Percentiles rank a stretch among this genome's conserved stretches.
These are phyloP conservation scores for Metschnikowia cerradonensis DNA, from an alignment of 805 yeast genomes.

Conservation along the genomic window DNA sequence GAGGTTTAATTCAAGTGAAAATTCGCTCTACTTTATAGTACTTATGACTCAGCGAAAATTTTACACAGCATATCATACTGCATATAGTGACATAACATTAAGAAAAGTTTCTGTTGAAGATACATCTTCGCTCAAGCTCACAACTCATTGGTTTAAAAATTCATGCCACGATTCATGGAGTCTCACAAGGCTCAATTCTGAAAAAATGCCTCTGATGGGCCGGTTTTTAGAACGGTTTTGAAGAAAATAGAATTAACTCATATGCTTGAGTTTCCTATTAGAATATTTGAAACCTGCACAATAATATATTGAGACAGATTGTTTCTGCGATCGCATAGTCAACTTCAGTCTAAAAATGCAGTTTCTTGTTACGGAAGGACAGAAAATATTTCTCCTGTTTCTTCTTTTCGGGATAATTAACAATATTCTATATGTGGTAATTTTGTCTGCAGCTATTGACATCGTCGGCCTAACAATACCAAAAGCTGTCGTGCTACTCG, in stretches of 20 bases:
- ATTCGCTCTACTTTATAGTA: slow-evolving; percentile 1
- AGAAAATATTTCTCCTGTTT: slow-evolving; percentile 52
- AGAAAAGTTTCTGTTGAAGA: background rate
- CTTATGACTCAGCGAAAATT: slow-evolving; percentile 16
- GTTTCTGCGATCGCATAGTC: slow-evolving; percentile 1
- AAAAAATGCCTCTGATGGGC: no score
- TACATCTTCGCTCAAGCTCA: background rate
- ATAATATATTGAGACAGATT: background rate
- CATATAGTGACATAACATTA: background rate
- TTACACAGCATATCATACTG: slow-evolving; percentile 16
- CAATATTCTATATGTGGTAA: slow-evolving; percentile 87
- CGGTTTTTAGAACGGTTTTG: background rate
- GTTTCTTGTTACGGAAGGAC: slow-evolving; percentile 1
- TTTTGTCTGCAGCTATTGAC: slow-evolving; percentile 88
- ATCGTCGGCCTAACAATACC: slow-evolving; percentile 81
- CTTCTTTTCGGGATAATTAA: slow-evolving; percentile 84
- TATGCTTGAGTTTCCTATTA: background rate
- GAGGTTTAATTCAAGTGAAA: background rate
- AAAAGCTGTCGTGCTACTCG: slow-evolving; percentile 77
- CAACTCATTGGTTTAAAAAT: background rate
- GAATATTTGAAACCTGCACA: background rate
- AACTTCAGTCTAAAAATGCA: slow-evolving; percentile 4
- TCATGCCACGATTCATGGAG: background rate
- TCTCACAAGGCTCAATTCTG: background rate
- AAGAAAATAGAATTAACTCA: background rate